Evolutionary conservation across 345 rosid species (phyloP), one percentile per base, ranked within the genome.

Genomic region (Lumnitzera littorea): DNA sequence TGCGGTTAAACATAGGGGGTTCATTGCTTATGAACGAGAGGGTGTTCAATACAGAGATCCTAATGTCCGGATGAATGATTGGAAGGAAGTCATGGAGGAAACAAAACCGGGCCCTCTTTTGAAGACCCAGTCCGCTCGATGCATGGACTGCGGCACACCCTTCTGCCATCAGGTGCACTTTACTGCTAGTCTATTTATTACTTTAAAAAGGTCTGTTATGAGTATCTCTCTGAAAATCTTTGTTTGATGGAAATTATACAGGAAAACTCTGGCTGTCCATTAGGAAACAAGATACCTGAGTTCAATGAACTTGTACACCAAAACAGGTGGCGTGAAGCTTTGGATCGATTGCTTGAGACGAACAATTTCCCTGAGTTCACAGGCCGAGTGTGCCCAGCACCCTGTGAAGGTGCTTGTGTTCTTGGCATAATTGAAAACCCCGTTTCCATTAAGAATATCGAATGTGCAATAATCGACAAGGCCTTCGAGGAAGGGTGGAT

Each of bases 101-200:
- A 56, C 96, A 54, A 76, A 82, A 60, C 96, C 95, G 60, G 87
- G 98, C 24, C 88, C 92, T 12, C 90, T 95, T 47, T 69, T 88
- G 27, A 95, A 77, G 53, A 95, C 99, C 3, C 99, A 95, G 68
- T 83, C 99, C 16, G 98, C 99, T 51, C 96, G 99, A 59, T 95
- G 99, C 79, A 95, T 95, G 99, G 99, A 91, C 67, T 95, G 99
- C 72, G 99, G 99, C 46, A 95, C 99, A 63, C 99, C 99, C 56
- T 95, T 91, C 81, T 95, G 99, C 78, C 98, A 95, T 67, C 99
- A 95, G 95, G 99, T 82, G 67, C 61, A 62, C 25, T 60, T 56
- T 50, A 53, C 29, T 36, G 16, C 20, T 25, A 24, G 15, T 74
- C 12, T 23, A 11, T 60, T 61, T 20, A 31, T 61, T 5, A 25